These are phyloP conservation scores for Abrus precatorius DNA, from an alignment of 306 rosid species.

Conservation along the genomic window DNA sequence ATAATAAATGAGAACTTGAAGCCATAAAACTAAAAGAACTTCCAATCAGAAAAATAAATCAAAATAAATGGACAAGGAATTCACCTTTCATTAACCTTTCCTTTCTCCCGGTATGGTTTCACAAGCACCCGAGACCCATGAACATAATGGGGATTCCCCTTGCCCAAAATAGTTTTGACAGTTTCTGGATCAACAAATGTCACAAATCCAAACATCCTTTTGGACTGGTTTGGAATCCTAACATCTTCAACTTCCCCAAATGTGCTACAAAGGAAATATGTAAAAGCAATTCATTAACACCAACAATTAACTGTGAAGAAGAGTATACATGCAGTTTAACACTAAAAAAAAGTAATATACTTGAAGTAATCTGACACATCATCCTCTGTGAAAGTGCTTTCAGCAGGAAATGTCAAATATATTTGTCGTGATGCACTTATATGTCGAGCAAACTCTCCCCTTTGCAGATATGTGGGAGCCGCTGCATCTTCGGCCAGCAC, in stretches of 20 bases:
- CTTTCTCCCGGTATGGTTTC: constrained; percentile 85
- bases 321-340: neutral
- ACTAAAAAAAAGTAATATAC: constrained; percentile 49
- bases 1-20: neutral
- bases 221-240: constrained; percentile 86
- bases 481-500: constrained; percentile 79
- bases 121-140: constrained; percentile 86
- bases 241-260: constrained; percentile 94
- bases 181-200: constrained; percentile 76
- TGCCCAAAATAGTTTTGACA: constrained; percentile 70
- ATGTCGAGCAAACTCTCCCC: constrained; percentile 66
- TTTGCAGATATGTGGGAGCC: constrained; percentile 58
- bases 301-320: constrained; percentile 29
- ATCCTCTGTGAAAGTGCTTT: constrained; percentile 89
- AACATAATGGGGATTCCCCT: constrained; percentile 81
- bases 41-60: neutral
- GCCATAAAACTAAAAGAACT: neutral
- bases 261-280: constrained; percentile 53
- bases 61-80: constrained; percentile 2
- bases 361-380: constrained; percentile 88
- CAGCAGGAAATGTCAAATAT: constrained; percentile 96
- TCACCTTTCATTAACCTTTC: constrained; percentile 73
- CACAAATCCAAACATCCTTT: constrained; percentile 95
- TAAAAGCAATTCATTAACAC: neutral
- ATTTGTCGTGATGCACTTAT: constrained; percentile 83